phyloP scores from a whole-genome alignment of 1,284 basidiomycete species.

The Ustilago hordei region DNA sequence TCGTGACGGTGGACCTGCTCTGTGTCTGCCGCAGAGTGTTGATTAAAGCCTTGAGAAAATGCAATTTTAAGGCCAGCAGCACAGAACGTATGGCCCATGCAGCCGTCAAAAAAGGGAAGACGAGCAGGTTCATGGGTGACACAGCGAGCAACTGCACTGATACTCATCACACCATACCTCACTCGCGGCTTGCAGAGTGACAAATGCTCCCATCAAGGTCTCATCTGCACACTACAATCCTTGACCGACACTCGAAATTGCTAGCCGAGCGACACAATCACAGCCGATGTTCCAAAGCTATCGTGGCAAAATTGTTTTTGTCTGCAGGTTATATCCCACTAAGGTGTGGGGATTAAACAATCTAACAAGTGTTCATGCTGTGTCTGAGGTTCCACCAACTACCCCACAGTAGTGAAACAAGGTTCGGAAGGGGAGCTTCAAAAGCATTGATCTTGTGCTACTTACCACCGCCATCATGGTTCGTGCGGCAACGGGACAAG shows the following conservation, averaged over 20 bases:
- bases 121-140: no score
- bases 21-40: background rate
- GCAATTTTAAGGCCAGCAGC: background rate
- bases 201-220: background rate
- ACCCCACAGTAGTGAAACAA: no score
- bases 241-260: background rate
- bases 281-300: no score
- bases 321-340: no score
- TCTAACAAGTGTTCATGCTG: background rate
- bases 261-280: background rate
- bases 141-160: no score
- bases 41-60: slow-evolving; percentile 8
- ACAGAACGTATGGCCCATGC: slow-evolving; percentile 9
- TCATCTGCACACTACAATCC: slow-evolving; percentile 4
- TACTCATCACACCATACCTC: no score
- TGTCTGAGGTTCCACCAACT: no score
- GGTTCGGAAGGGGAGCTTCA: no score
- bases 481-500: background rate
- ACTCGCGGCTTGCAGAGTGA: background rate
- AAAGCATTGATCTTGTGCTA: no score
- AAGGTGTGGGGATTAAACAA: no score
- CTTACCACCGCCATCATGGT: background rate
- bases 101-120: background rate
- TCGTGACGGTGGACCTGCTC: background rate
- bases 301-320: no score